These are phyloP conservation scores for Suillus luteus DNA, from an alignment of 768 basidiomycete genomes.

Conservation along the genomic window DNA sequence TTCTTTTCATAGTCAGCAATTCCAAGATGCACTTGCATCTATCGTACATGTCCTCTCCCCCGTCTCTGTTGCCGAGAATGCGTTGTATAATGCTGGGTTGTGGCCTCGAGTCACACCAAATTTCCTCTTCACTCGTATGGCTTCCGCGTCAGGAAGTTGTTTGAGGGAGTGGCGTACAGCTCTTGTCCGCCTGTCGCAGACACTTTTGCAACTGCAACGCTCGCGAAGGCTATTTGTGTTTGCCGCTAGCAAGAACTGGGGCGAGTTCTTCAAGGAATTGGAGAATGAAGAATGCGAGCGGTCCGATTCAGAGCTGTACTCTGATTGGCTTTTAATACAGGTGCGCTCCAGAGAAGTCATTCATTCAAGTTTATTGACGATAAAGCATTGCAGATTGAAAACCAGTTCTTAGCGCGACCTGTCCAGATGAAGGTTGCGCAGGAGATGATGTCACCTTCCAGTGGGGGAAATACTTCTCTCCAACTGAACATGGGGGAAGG, in stretches of 20 bases:
- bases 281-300: conserved; percentile 14
- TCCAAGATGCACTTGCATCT: neutral
- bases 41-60: neutral
- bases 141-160: conserved; percentile 13
- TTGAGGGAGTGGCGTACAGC: conserved; percentile 27
- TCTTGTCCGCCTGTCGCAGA: conserved; percentile 30
- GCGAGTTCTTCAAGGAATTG: conserved; percentile 15
- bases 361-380: neutral
- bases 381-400: conserved; percentile 23
- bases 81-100: conserved; percentile 20
- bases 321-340: conserved; percentile 17
- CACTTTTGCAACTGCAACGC: conserved; percentile 33
- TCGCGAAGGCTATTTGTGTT: conserved; percentile 31
- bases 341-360: conserved; percentile 3
- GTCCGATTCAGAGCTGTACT: neutral
- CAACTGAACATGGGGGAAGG: conserved; percentile 38
- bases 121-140: conserved; percentile 30
- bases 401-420: conserved; percentile 25
- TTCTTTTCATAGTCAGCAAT: neutral
- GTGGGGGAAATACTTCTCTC: conserved; percentile 21
- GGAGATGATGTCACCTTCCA: conserved; percentile 30
- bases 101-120: conserved; percentile 36
- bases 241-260: conserved; percentile 15
- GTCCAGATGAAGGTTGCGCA: conserved; percentile 26
- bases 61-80: neutral